phyloP scores from a whole-genome alignment of 208 protist genomes.

The Trypanosoma scelopori region DNA sequence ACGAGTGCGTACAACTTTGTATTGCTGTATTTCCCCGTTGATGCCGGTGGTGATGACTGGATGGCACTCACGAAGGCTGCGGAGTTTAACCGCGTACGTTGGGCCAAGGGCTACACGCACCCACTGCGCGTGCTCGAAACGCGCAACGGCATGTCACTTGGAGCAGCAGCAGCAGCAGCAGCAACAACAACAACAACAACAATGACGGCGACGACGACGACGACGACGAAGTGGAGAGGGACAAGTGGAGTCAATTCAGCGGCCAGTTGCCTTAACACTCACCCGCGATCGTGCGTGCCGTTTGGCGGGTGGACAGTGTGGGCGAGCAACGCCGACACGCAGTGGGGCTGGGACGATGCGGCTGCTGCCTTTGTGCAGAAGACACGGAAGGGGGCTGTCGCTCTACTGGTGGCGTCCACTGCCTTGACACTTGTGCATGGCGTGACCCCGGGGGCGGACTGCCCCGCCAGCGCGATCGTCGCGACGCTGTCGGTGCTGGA shows the following conservation, averaged over 20 bases:
- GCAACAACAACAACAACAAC: too few species aligned
- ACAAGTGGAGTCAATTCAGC: background rate
- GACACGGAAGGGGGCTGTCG: constrained; percentile 25
- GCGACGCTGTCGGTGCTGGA: constrained; percentile 28
- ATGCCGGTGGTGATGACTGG: constrained; percentile 7
- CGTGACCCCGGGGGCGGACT: constrained; percentile 16
- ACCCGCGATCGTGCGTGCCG: constrained; percentile 19
- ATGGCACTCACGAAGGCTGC: constrained; percentile 12
- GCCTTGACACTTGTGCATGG: constrained; percentile 23
- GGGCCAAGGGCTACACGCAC: constrained; percentile 17
- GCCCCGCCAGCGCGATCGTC: constrained; percentile 33
- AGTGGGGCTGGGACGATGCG: constrained; percentile 26
- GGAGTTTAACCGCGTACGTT: constrained; percentile 27
- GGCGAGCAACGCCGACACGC: constrained; percentile 25
- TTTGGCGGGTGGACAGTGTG: constrained; percentile 35
- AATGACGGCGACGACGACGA: too few species aligned
- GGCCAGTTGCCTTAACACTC: constrained; percentile 4
- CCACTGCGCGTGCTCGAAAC: constrained; percentile 29
- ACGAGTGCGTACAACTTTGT: constrained; percentile 22
- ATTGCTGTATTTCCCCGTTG: constrained; percentile 12
- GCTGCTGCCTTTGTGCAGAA: constrained; percentile 21
- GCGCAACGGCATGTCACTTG: constrained; percentile 16
- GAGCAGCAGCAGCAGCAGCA: background rate
- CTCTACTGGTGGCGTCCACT: constrained; percentile 28
- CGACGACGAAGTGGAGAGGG: too few species aligned